Evolutionary conservation across 2,329 filamentous ascomycete genomes (phyloP).

Genomic region (Orbilia brochopaga): DNA sequence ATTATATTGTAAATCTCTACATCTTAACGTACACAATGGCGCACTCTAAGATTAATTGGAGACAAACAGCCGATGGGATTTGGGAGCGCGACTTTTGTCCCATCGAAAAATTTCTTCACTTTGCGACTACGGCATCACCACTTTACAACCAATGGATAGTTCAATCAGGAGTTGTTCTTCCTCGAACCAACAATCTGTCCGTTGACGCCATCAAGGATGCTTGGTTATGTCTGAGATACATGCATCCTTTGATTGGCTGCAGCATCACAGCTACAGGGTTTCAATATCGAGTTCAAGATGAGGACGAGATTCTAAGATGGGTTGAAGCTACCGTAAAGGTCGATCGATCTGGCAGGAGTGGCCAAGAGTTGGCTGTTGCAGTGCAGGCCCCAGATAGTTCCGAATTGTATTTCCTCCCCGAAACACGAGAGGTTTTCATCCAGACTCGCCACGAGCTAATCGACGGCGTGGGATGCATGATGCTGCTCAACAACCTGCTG

Average conservation of each 20-base stretch:
- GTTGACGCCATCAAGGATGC: slow-evolving; percentile 12
- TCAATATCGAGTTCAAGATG: slow-evolving; percentile 1
- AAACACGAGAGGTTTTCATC: slow-evolving; percentile 9
- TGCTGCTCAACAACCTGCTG: slow-evolving; percentile 21
- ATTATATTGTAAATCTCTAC: not conserved
- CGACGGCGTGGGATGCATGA: slow-evolving; percentile 18
- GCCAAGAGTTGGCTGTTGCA: not conserved
- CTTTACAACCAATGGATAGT: slow-evolving; percentile 1
- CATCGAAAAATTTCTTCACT: not conserved
- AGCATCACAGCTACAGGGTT: not conserved
- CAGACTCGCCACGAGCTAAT: slow-evolving; percentile 20
- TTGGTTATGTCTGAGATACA: slow-evolving; percentile 11
- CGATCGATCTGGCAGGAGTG: not conserved
- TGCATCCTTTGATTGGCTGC: slow-evolving; percentile 13
- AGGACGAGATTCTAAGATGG: not conserved
- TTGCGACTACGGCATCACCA: not conserved
- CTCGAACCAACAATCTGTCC: not conserved
- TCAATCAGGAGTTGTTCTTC: not conserved
- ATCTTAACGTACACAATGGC: not conserved
- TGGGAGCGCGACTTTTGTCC: not conserved
- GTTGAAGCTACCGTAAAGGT: not conserved
- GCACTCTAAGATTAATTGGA: not conserved
- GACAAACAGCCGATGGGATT: not conserved
- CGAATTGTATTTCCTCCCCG: slow-evolving; percentile 13
- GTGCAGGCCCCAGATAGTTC: not conserved